Percentiles rank a stretch among this genome's conserved stretches.
phyloP scores from a whole-genome alignment of 139 green algal genomes.

The Chlorella sp. region DNA sequence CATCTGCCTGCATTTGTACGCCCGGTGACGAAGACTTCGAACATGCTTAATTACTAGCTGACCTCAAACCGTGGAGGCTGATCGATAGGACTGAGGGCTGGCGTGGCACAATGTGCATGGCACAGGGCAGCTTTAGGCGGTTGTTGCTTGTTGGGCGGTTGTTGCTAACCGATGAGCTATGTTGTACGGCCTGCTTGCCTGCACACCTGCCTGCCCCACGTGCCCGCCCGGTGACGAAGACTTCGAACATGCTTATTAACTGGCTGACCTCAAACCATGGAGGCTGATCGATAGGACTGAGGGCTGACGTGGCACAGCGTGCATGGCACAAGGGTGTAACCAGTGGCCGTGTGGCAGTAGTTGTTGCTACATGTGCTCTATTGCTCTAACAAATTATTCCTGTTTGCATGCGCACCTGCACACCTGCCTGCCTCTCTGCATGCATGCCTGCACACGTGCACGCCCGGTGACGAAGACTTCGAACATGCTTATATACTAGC shows the following conservation, averaged over 20 bases:
- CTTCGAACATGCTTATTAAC: neutral
- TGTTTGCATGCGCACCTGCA: neutral
- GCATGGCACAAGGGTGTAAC: too few species aligned
- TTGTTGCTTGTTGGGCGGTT: too few species aligned
- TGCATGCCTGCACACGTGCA: neutral
- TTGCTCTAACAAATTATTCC: neutral
- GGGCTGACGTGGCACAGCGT: too few species aligned
- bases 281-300: constrained; percentile 38
- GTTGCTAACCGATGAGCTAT: too few species aligned
- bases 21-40: constrained; percentile 13
- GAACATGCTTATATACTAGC: constrained; percentile 2
- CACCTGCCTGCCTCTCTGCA: neutral
- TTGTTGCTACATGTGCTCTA: too few species aligned
- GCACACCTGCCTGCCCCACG: too few species aligned
- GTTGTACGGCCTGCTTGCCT: too few species aligned
- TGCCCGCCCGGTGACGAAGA: constrained; percentile 19
- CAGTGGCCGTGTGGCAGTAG: too few species aligned
- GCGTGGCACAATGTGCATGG: too few species aligned
- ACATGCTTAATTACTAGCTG: constrained; percentile 4
- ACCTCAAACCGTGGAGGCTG: constrained; percentile 30
- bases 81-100: constrained; percentile 37
- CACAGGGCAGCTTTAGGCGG: too few species aligned
- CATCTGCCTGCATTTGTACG: neutral
- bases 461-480: constrained; percentile 17
- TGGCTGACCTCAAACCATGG: constrained; percentile 20